These are phyloP conservation scores for Zopfia rhizophila DNA, from an alignment of 2,329 filamentous ascomycete species.

Conservation along the genomic window DNA sequence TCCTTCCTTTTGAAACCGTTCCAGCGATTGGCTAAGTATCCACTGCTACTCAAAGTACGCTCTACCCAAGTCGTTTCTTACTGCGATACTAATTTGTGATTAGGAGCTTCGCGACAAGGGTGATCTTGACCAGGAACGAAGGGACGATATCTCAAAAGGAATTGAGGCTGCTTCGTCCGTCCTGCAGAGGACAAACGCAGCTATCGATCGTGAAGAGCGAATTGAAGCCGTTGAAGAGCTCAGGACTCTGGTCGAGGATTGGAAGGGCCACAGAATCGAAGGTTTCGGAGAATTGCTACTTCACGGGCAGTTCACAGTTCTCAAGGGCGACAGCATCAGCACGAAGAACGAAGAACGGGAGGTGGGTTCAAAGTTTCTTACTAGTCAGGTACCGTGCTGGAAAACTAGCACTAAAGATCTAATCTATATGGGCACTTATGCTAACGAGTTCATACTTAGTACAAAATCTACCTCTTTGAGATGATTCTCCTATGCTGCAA, in stretches of 20 bases:
- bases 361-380: constrained; percentile 61
- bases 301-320: constrained; percentile 89
- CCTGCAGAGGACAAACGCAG: constrained; percentile 86
- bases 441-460: constrained; percentile 63
- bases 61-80: not conserved
- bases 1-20: constrained; percentile 97
- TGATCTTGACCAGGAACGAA: constrained; percentile 74
- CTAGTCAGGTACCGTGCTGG: constrained; percentile 9
- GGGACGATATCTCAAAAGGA: constrained; percentile 77
- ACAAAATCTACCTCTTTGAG: constrained; percentile 97
- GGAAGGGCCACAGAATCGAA: constrained; percentile 92
- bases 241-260: constrained; percentile 87
- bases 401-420: not conserved
- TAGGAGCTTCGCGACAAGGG: constrained; percentile 89
- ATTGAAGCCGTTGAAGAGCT: constrained; percentile 86
- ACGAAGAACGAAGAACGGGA: constrained; percentile 88
- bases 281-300: constrained; percentile 90
- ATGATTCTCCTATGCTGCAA: constrained; percentile 97
- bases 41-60: constrained; percentile 82
- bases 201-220: constrained; percentile 87
- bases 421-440: not conserved
- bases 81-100: constrained; percentile 11
- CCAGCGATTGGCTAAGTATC: constrained; percentile 94
- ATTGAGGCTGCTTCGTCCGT: constrained; percentile 85
- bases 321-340: constrained; percentile 81